Evolutionary conservation across 2,329 filamentous ascomycete genomes (phyloP).

Genomic region (Cladophialophora carrionii): DNA sequence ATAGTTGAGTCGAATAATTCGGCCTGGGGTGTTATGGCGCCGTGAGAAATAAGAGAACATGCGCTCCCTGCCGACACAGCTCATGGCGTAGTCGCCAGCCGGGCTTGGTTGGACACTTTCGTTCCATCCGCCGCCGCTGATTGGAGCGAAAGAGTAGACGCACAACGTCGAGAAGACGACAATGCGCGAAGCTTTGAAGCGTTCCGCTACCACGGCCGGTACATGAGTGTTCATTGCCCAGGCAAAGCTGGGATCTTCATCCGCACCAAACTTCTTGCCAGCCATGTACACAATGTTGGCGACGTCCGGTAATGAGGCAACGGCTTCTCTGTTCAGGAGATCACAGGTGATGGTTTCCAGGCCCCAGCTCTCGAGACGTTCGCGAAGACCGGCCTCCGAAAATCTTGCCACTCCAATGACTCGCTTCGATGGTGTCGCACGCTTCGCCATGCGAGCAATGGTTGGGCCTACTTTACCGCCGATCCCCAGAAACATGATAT

Average conservation of each 20-base stretch:
- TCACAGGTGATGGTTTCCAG: conserved; percentile 6
- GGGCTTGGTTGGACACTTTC: conserved; percentile 6
- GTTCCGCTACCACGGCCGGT: conserved; percentile 3
- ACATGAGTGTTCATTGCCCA: conserved; percentile 15
- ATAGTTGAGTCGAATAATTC: conserved; percentile 5
- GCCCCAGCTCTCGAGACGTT: conserved; percentile 15
- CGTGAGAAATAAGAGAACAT: conserved; percentile 14
- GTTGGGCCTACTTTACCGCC: conserved; percentile 10
- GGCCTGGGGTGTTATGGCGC: conserved; percentile 2
- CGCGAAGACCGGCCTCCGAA: conserved; percentile 1
- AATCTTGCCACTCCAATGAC: conserved; percentile 8
- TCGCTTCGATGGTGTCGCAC: conserved; percentile 2
- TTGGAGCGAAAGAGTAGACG: conserved; percentile 3
- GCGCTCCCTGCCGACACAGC: conserved; percentile 9
- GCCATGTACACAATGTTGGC: conserved; percentile 13
- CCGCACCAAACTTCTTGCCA: conserved; percentile 7
- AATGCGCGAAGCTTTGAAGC: conserved; percentile 13
- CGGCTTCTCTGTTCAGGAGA: not conserved
- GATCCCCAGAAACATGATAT: conserved; percentile 9
- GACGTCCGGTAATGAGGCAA: not conserved
- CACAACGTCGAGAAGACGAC: conserved; percentile 8
- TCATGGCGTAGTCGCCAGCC: conserved; percentile 3
- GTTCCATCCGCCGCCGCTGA: conserved; percentile 9
- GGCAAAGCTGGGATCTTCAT: conserved; percentile 7
- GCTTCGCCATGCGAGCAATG: conserved; percentile 11